Percentiles rank a stretch among this genome's conserved stretches.
phyloP scores from a whole-genome alignment of 2,329 filamentous ascomycete species.

The Aspergillus oerlinghausenensis region DNA sequence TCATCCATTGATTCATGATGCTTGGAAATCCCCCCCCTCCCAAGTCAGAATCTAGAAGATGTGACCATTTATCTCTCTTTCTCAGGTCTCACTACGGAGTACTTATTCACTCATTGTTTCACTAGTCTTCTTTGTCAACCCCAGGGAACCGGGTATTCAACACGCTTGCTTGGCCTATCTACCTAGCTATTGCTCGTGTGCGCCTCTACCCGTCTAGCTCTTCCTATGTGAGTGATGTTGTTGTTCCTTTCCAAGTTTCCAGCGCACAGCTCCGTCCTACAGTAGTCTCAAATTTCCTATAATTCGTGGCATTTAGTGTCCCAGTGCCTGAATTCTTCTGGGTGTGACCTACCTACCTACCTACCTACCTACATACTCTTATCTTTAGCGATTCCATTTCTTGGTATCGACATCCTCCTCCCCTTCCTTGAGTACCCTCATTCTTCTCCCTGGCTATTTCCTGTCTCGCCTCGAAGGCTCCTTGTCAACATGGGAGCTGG shows the following conservation, averaged over 20 bases:
- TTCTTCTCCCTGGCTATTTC: not conserved
- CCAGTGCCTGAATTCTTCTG: not conserved
- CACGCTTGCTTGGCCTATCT: not conserved
- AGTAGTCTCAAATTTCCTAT: not conserved
- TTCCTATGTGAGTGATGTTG: not conserved
- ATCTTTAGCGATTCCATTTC: not conserved
- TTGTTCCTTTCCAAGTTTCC: not conserved
- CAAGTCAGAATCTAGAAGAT: not conserved
- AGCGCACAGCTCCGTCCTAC: not conserved
- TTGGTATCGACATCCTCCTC: not conserved
- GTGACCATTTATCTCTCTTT: not conserved
- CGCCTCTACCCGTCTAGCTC: not conserved
- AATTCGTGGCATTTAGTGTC: not conserved
- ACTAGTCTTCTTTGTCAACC: not conserved
- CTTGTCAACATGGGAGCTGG: conserved; percentile 48
- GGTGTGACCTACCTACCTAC: not conserved
- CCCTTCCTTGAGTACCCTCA: not conserved
- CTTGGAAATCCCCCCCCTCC: not conserved
- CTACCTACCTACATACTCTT: not conserved
- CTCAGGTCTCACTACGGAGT: not conserved
- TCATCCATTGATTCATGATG: not conserved
- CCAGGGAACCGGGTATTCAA: not conserved
- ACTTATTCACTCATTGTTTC: not conserved
- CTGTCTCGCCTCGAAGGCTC: not conserved
- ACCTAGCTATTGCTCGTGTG: not conserved